A percentile compares a stretch with the other conserved stretches of the same genome.
phyloP scores from a whole-genome alignment of 2,329 filamentous ascomycete genomes.

The Apiospora rasikravindrae region DNA sequence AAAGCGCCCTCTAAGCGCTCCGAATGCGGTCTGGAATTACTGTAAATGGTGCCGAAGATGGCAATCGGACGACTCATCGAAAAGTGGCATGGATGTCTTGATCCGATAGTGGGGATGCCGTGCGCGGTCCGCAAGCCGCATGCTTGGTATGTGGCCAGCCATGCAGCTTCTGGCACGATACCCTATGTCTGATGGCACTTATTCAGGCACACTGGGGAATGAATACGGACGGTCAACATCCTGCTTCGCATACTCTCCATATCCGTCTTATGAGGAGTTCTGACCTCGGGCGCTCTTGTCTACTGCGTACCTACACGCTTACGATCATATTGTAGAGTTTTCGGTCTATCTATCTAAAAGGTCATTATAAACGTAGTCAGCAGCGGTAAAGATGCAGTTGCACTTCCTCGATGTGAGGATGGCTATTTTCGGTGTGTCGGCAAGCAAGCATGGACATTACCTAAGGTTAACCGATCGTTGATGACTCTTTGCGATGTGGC shows the following conservation, averaged over 20 bases:
- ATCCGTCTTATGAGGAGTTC: too few species aligned
- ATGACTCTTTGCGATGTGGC: not conserved
- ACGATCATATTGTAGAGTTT: not conserved
- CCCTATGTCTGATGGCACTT: not conserved
- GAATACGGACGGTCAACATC: not conserved
- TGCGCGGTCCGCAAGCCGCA: conserved; percentile 7
- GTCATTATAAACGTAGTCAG: not conserved
- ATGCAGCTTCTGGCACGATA: not conserved
- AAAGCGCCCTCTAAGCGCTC: not conserved
- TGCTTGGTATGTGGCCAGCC: conserved; percentile 3
- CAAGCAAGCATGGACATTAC: not conserved
- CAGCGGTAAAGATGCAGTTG: not conserved
- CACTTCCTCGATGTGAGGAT: not conserved
- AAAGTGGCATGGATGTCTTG: conserved; percentile 15
- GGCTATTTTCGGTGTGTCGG: not conserved
- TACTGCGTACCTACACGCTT: not conserved
- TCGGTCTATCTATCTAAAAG: not conserved
- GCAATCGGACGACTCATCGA: conserved; percentile 8
- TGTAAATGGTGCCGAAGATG: conserved; percentile 5
- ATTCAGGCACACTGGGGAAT: not conserved
- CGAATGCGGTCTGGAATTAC: not conserved
- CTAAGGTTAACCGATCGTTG: conserved; percentile 8
- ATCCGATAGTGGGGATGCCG: conserved; percentile 14
- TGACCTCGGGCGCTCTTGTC: not conserved
- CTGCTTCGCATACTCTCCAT: not conserved